A percentile compares a stretch with the other conserved stretches of the same genome.
Conservation (phyloP, 1,284 basidiomycete genomes). For the Heterobasidion annosum region DNA sequence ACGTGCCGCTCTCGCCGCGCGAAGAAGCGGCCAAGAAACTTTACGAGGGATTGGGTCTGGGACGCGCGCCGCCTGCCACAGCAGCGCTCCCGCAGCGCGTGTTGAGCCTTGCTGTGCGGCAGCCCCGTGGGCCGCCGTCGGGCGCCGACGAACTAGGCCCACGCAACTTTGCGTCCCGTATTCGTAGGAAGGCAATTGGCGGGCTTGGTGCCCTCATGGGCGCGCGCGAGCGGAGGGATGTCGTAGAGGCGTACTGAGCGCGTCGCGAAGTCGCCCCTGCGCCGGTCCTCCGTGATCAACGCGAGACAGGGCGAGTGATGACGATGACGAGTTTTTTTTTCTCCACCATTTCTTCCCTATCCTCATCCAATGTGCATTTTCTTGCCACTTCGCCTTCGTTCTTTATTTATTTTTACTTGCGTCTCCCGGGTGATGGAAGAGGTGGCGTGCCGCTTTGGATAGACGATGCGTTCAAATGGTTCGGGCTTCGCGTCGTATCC, state of each 20-base stretch:
- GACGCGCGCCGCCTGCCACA: constrained; percentile 29
- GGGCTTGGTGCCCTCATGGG: constrained; percentile 66
- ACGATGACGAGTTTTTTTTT: background rate
- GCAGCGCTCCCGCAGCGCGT: constrained; percentile 36
- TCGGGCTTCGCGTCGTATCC: background rate
- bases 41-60: constrained; percentile 75
- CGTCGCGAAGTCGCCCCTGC: background rate
- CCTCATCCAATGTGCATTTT: background rate
- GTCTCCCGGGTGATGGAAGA: background rate
- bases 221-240: constrained; percentile 61
- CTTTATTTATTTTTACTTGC: background rate
- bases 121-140: constrained; percentile 81
- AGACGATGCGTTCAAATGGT: background rate
- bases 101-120: constrained; percentile 64
- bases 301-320: background rate
- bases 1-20: constrained; percentile 58
- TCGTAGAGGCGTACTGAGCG: constrained; percentile 44
- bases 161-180: constrained; percentile 82
- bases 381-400: background rate
- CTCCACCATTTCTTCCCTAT: background rate
- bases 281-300: constrained; percentile 1
- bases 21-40: constrained; percentile 76
- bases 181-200: constrained; percentile 72
- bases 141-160: constrained; percentile 80
- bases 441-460: background rate